phyloP scores from a whole-genome alignment of 371 early-diverging fungal species.

The Mucor piriformis region DNA sequence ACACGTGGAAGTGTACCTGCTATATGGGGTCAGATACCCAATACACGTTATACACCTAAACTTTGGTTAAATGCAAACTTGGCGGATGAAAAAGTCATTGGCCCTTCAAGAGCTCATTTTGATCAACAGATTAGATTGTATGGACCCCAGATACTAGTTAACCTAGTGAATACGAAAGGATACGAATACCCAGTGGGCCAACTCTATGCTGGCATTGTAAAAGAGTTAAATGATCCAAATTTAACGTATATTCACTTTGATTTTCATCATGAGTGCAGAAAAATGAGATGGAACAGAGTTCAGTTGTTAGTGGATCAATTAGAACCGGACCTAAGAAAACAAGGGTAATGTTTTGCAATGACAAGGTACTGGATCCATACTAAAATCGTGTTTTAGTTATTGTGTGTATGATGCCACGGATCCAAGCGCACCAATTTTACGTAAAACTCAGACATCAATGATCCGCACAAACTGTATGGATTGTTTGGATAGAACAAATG shows the following conservation, averaged over 20 bases:
- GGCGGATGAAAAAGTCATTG: constrained; percentile 51
- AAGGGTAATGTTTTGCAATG: constrained; percentile 40
- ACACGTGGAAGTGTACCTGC: constrained; percentile 97
- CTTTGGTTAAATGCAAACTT: constrained; percentile 60
- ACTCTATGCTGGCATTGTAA: constrained; percentile 60
- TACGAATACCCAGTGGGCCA: constrained; percentile 83
- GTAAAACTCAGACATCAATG: constrained; percentile 74
- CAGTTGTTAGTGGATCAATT: constrained; percentile 74
- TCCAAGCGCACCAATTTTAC: constrained; percentile 20
- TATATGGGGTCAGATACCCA: constrained; percentile 92
- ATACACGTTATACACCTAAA: constrained; percentile 89
- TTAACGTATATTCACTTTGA: constrained; percentile 89
- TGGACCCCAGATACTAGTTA: constrained; percentile 81
- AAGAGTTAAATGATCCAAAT: constrained; percentile 53
- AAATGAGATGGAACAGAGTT: constrained; percentile 86
- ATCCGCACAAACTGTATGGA: constrained; percentile 99
- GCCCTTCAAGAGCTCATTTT: constrained; percentile 71
- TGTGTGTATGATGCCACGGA: constrained; percentile 25
- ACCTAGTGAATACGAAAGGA: constrained; percentile 87
- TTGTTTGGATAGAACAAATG: constrained; percentile 99
- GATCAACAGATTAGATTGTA: constrained; percentile 67
- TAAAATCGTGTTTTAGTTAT: constrained; percentile 12
- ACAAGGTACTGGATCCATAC: background rate
- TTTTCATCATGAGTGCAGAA: constrained; percentile 93
- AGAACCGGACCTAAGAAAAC: constrained; percentile 61